Evolutionary conservation across 2,329 filamentous ascomycete species (phyloP).

Genomic region (Mollisiaceae sp.): DNA sequence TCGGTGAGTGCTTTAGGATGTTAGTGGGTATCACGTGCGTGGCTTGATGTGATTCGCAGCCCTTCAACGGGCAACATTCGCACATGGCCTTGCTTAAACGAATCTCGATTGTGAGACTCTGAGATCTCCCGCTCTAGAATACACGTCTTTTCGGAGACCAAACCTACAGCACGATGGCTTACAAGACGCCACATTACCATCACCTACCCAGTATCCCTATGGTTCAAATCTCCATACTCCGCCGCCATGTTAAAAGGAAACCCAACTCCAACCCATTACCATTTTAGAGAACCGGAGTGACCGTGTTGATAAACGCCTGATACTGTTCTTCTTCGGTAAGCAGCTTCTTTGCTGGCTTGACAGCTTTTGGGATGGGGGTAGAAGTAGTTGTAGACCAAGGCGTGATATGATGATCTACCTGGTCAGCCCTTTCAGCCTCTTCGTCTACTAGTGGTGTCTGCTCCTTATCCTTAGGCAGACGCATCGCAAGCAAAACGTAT

Average conservation of each 20-base stretch:
- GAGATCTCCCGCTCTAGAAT: background rate
- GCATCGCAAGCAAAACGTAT: conserved; percentile 70
- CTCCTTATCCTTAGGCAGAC: conserved; percentile 55
- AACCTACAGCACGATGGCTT: background rate
- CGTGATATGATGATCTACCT: conserved; percentile 26
- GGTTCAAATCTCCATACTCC: conserved; percentile 23
- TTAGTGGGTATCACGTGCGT: background rate
- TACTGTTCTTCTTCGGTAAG: conserved; percentile 53
- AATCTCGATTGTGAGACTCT: conserved; percentile 1
- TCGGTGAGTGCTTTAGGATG: background rate
- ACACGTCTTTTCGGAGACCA: background rate
- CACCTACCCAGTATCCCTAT: background rate
- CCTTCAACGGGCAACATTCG: conserved; percentile 1
- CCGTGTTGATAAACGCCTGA: conserved; percentile 49
- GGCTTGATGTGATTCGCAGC: background rate
- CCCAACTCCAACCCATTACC: conserved; percentile 5
- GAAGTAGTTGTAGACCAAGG: conserved; percentile 37
- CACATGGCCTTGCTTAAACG: background rate
- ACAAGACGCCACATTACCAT: conserved; percentile 4
- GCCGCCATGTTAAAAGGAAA: conserved; percentile 18
- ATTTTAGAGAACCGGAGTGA: conserved; percentile 17
- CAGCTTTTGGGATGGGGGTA: conserved; percentile 22
- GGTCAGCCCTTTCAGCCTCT: conserved; percentile 19
- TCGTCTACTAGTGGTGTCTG: conserved; percentile 22
- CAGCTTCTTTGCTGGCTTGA: conserved; percentile 38